Base-by-base conservation (phyloP, 2,329 filamentous ascomycete genomes). In the Colletotrichum spaethianum region DNA sequence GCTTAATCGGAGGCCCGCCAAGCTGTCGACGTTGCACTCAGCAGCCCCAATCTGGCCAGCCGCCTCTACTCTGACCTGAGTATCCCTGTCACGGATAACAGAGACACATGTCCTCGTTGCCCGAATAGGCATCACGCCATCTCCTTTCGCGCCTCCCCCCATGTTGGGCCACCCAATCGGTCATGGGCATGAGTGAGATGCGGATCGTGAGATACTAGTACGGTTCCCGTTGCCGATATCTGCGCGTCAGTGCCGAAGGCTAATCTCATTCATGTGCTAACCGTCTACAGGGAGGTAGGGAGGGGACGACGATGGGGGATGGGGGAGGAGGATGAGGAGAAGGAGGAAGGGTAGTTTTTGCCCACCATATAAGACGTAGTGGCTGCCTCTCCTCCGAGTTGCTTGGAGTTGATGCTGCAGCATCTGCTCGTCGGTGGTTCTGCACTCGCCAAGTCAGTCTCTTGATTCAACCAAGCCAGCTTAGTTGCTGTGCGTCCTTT, bases 331-430 rank as follows among this genome's bases (percentile, higher is more conserved):
- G 23, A 12, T 1, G 38, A 52, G 36, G 23, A 20, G 36, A 9
- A 14, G 16, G 7, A 28, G 55, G 28, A 28, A 11, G 14, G n/a
- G 50, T 53, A 1, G 3, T 16, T n/a, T 23, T 42, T 9, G 7
- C 26, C 16, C 48, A 28, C 38, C 63, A 23, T 72, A 72, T 72
- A 72, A 72, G 52, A n/a, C 23, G n/a, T 40, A 42, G 69, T 63
- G 42, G 44, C 31, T 59, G 59, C 59, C 57, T 63, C 50, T 12
- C n/a, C 16, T 31, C 50, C 40, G 4, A 50, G 1, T 12, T 9
- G 8, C 44, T 63, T 16, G 14, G 12, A 63, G 36, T 46, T 33
- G 59, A 69, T 63, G 52, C 50, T 26, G 59, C 36, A 71, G 68
- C 69, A 63, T 18, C 64, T 68, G 50, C 66, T 69, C 38, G 64